These are phyloP conservation scores for Aspergillus sclerotioniger DNA, from an alignment of 495 filamentous ascomycete species.

Conservation along the genomic window DNA sequence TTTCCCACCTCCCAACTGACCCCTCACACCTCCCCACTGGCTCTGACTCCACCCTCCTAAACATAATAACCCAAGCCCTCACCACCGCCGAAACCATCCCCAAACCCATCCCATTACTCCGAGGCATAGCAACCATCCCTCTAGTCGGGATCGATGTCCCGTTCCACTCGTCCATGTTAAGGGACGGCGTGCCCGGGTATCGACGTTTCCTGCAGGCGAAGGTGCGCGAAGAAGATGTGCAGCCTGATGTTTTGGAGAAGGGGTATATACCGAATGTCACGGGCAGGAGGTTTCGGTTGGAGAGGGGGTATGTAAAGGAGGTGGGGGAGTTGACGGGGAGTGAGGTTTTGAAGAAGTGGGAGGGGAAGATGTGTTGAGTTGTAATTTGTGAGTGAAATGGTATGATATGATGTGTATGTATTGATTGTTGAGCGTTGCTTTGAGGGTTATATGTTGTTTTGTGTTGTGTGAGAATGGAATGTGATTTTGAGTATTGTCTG, in stretches of 20 bases:
- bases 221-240: constrained; percentile 8
- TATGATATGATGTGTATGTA: too few species aligned
- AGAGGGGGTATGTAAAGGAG: not conserved
- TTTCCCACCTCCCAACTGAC: too few species aligned
- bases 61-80: not conserved
- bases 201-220: constrained; percentile 14
- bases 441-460: too few species aligned
- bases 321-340: not conserved
- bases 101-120: not conserved
- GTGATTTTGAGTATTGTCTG: too few species aligned
- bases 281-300: constrained; percentile 15
- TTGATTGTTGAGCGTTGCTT: too few species aligned
- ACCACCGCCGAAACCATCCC: not conserved
- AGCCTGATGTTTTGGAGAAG: constrained; percentile 12
- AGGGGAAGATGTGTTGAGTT: not conserved
- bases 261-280: constrained; percentile 19
- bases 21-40: too few species aligned
- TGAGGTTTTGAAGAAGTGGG: not conserved
- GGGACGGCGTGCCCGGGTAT: constrained; percentile 14
- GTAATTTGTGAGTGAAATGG: too few species aligned
- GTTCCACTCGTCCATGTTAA: constrained; percentile 5
- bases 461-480: too few species aligned
- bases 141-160: constrained; percentile 7
- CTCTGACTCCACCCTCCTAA: too few species aligned
- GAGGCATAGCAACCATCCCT: not conserved